A percentile compares a stretch with the other conserved stretches of the same genome.
phyloP scores from a whole-genome alignment of 805 yeast genomes.

The Scheffersomyces amazonensis region DNA sequence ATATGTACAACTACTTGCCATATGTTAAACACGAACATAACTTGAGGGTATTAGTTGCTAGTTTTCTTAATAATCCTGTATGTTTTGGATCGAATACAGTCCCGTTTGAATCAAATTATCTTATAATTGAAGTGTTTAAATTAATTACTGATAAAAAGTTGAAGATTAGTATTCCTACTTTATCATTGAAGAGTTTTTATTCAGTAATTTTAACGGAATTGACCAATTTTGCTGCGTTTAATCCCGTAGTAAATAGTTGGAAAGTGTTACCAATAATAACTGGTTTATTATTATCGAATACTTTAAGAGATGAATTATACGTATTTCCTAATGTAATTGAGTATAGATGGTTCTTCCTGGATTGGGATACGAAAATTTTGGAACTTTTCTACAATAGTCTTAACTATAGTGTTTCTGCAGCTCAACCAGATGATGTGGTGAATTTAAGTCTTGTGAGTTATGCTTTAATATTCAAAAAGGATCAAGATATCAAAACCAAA shows the following conservation, averaged over 20 bases:
- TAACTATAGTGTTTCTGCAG: constrained; percentile 18
- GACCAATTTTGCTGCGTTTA: constrained; percentile 24
- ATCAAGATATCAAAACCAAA: constrained; percentile 15
- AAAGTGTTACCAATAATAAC: constrained; percentile 46
- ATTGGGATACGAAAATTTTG: constrained; percentile 28
- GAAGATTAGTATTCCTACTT: constrained; percentile 46
- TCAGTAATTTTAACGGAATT: constrained; percentile 30
- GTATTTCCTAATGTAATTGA: constrained; percentile 22
- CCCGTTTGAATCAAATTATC: constrained; percentile 28
- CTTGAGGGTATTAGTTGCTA: constrained; percentile 40
- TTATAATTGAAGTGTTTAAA: constrained; percentile 48
- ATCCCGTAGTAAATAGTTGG: constrained; percentile 37
- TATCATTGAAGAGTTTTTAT: constrained; percentile 44
- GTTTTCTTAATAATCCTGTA: constrained; percentile 42
- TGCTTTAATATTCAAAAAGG: constrained; percentile 27
- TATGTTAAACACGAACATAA: constrained; percentile 46
- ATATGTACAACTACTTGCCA: constrained; percentile 51
- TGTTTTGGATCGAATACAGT: constrained; percentile 19
- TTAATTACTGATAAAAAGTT: constrained; percentile 44
- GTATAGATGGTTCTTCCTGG: constrained; percentile 30
- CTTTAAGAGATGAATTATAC: constrained; percentile 29
- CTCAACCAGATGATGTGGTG: constrained; percentile 18
- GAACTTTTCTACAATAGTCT: constrained; percentile 27
- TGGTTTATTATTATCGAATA: constrained; percentile 42
- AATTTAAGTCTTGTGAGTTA: constrained; percentile 32